Conservation (phyloP, 805 yeast genomes). For the Yarrowia yakushimensis region DNA sequence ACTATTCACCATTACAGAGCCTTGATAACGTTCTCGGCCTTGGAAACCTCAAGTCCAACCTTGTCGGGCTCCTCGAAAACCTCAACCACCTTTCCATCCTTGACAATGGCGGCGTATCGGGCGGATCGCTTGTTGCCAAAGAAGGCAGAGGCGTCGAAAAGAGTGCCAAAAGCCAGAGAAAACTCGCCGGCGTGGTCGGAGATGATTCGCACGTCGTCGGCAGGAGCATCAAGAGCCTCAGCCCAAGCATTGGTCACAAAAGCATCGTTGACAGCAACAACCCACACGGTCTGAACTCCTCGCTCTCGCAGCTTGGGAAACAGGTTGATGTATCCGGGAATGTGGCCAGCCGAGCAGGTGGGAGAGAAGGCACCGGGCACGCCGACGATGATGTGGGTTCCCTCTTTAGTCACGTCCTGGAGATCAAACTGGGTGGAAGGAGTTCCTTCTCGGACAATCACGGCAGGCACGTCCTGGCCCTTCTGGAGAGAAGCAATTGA, state of each 20-base stretch:
- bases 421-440: constrained; percentile 63
- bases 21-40: constrained; percentile 34
- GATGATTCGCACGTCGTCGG: constrained; percentile 49
- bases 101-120: constrained; percentile 72
- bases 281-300: constrained; percentile 61
- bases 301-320: constrained; percentile 53
- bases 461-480: constrained; percentile 63
- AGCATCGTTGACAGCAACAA: constrained; percentile 81
- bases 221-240: constrained; percentile 37
- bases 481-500: constrained; percentile 42
- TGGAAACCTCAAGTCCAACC: constrained; percentile 52
- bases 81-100: constrained; percentile 66
- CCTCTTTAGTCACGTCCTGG: constrained; percentile 45
- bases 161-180: constrained; percentile 57
- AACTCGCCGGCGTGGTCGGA: constrained; percentile 82
- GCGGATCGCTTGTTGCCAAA: constrained; percentile 75
- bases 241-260: constrained; percentile 85
- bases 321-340: constrained; percentile 66
- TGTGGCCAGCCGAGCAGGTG: constrained; percentile 67
- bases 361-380: constrained; percentile 81
- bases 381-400: constrained; percentile 56
- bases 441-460: constrained; percentile 52
- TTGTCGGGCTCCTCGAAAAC: constrained; percentile 79
- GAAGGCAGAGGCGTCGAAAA: constrained; percentile 69
- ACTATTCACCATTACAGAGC: constrained; percentile 27